Conservation (phyloP, 2,329 filamentous ascomycete species). For the Fusarium floridanum region DNA sequence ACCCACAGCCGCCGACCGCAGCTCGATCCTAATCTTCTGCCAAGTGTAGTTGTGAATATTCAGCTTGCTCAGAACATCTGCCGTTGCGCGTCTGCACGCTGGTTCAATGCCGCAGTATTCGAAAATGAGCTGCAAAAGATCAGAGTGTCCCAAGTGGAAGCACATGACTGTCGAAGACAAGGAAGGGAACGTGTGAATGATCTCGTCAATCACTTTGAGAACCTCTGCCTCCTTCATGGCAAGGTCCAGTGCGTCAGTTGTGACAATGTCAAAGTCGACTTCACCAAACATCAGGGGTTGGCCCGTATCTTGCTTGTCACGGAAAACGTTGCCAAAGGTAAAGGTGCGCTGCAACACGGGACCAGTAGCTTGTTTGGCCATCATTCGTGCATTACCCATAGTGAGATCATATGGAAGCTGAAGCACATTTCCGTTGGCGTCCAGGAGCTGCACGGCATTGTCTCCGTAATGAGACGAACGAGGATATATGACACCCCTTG, state of each 20-base stretch:
- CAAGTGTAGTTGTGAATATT: conserved; percentile 86
- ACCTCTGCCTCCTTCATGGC: conserved; percentile 93
- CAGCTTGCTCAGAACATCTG: conserved; percentile 87
- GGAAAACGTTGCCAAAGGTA: conserved; percentile 88
- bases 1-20: conserved; percentile 84
- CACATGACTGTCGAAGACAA: conserved; percentile 81
- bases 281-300: conserved; percentile 88
- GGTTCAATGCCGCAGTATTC: conserved; percentile 86
- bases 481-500: conserved; percentile 83
- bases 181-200: conserved; percentile 83
- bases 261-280: conserved; percentile 97
- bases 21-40: conserved; percentile 84
- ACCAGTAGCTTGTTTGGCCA: conserved; percentile 77
- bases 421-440: conserved; percentile 86
- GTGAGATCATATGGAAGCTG: conserved; percentile 96
- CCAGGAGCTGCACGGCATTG: conserved; percentile 83
- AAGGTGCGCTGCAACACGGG: conserved; percentile 80
- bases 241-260: conserved; percentile 82
- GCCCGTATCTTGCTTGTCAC: conserved; percentile 81
- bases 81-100: conserved; percentile 76
- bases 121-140: conserved; percentile 88
- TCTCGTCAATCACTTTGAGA: conserved; percentile 94
- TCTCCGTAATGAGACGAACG: conserved; percentile 80
- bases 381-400: conserved; percentile 85
- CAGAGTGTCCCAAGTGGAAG: conserved; percentile 90